Evolutionary conservation across 495 filamentous ascomycete species (phyloP).

Genomic region (Neurospora sp.): DNA sequence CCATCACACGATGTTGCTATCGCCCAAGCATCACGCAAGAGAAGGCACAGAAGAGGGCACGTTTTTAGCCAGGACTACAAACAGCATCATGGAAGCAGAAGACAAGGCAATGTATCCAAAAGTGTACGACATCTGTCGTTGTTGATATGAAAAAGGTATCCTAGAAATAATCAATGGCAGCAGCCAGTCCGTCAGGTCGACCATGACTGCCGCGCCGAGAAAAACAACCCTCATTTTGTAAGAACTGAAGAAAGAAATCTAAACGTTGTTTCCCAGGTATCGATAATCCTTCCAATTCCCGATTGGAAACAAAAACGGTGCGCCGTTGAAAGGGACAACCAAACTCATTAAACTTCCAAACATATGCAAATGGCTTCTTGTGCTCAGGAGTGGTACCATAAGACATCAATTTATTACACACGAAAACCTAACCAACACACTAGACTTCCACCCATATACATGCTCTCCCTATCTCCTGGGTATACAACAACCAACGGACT

Average conservation of each 20-base stretch:
- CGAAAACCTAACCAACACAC: neutral
- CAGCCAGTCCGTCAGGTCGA: neutral
- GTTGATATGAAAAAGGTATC: neutral
- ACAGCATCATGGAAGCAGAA: neutral
- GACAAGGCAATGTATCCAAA: neutral
- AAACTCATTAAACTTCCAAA: neutral
- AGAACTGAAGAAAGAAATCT: neutral
- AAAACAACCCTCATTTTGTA: neutral
- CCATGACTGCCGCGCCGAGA: neutral
- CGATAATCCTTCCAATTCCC: neutral
- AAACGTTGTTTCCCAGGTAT: neutral
- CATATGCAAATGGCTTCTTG: neutral
- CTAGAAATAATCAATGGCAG: neutral
- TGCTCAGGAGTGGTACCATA: neutral
- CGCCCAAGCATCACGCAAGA: neutral
- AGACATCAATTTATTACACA: slow-evolving; percentile 1
- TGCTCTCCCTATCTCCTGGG: neutral
- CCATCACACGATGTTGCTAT: neutral
- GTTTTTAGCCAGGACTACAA: neutral
- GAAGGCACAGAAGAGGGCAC: neutral
- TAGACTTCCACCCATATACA: neutral
- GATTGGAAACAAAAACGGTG: neutral
- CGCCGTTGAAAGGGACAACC: neutral
- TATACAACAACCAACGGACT: neutral
- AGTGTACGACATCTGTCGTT: neutral